Base-by-base conservation (phyloP, 2,329 filamentous ascomycete genomes). In the Hyphodiscus sp. region DNA sequence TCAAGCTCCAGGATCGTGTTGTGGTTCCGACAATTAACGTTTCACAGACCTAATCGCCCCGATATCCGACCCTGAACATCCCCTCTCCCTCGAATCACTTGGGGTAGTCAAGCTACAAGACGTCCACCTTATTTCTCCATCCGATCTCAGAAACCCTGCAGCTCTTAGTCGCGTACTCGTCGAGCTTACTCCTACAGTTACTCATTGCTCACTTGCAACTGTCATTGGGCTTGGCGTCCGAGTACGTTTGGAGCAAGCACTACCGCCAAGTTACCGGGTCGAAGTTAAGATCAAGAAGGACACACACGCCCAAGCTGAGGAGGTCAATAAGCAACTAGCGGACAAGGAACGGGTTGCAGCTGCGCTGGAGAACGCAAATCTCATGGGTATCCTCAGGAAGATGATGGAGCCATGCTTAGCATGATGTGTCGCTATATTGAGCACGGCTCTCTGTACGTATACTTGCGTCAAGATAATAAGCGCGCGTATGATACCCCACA, bases 291-390 rank as follows among this genome's bases (percentile, higher is more conserved):
- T 96, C 71, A 96, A 97, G 71, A 87, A 95, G 71, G 92, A 91
- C 58, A 94, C 91, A n/a, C 94, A 97, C 70, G 89, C 84, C 60
- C 95, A 95, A 57, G 92, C 90, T 45, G 91, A 96, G 58, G 91
- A 96, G 69, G 91, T 96, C 50, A 96, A 95, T 74, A 96, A 96
- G 76, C 94, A 99, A 72, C 75, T 99, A 44, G 89, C 85, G 33
- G 94, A 99, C 73, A 99, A 97, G 76, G 94, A 99, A 74, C 79
- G 94, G 57, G 94, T 99, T 45, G 91, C 92, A 1, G 94, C 94
- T 10, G 94, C 94, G 7, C 75, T 96, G 63, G 94, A 97, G 72
- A 99, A 99, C 68, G 88, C 89, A 53, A 95, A 89, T 1, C 74
- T 99, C 56, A 90, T 89, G 76, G 85, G 85, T 42, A 89, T 96